Evolutionary conservation across 2,329 filamentous ascomycete genomes (phyloP), one percentile per base, ranked within the genome.

Genomic region (Xylaria sp.): DNA sequence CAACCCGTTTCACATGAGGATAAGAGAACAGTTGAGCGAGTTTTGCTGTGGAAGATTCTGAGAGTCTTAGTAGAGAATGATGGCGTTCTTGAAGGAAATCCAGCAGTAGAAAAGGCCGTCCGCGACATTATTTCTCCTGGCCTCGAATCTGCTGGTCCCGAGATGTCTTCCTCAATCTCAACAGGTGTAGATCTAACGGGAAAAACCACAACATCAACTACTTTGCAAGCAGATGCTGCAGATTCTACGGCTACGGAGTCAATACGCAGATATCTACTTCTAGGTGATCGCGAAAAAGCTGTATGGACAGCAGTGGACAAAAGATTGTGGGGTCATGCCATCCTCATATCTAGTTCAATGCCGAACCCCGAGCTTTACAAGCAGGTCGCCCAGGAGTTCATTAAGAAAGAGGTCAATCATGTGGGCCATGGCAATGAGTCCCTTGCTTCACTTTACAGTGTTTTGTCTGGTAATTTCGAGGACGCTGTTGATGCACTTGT

Each of bases 401-500:
- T 99, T 20, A 91, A 94, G 72, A 94, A 96, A 74, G 96, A 99
- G 78, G 93, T 99, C 62, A 96, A 96, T 77, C 90, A 90, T 59
- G 83, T 90, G 3, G 89, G 92, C 1, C 89, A 90, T 61, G 92
- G 91, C 73, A 94, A 94, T 60, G 92, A 97, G 78, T 92, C 95
- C 1, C 84, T 99, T 51, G 94, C 95, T 33, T 93, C 95, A 0
- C 81, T 99, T 3, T 99, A 99, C 78, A 93, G 97, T 76, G 90
- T 98, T 0, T 90, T 99, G 67, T 96, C 94, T 27, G 95, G 96
- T 0, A 99, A 97, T 76, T 89, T 91, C 65, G 94, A 97, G 71
- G 96, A 99, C 73, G 96, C 94, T 71, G 90, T 98, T 17, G 96
- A 99, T 77, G 94, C 98, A 78, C 89, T 99, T 62, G 96, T 99